A percentile compares a stretch with the other conserved stretches of the same genome.
Conservation (phyloP, 768 basidiomycete species). For the Boletus rubescentipes region DNA sequence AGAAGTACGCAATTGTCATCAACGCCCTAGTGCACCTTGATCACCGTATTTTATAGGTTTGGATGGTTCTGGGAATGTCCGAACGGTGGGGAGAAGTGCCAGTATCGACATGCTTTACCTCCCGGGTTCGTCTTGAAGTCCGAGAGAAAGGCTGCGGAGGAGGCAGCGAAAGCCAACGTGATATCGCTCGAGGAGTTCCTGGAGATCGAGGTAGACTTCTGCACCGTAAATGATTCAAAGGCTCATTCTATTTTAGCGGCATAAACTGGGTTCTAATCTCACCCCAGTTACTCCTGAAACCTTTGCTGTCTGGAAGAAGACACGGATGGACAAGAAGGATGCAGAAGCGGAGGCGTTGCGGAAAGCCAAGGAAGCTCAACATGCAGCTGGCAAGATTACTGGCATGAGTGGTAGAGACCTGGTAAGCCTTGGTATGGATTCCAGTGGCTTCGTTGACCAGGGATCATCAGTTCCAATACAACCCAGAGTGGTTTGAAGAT, state of each 20-base stretch:
- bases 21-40: background rate
- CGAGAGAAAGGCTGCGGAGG: slow-evolving; percentile 88
- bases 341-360: slow-evolving; percentile 81
- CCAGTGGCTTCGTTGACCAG: slow-evolving; percentile 5
- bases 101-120: slow-evolving; percentile 93
- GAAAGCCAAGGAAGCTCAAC: slow-evolving; percentile 80
- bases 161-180: slow-evolving; percentile 82
- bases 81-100: slow-evolving; percentile 77
- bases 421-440: slow-evolving; percentile 43
- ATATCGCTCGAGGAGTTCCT: slow-evolving; percentile 97
- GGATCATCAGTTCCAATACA: slow-evolving; percentile 80
- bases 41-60: slow-evolving; percentile 44
- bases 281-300: slow-evolving; percentile 92
- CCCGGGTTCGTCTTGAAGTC: slow-evolving; percentile 95
- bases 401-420: slow-evolving; percentile 97
- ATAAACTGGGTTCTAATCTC: slow-evolving; percentile 86
- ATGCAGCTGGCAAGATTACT: slow-evolving; percentile 81
- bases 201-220: slow-evolving; percentile 82
- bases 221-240: background rate
- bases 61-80: slow-evolving; percentile 98
- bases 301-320: slow-evolving; percentile 95
- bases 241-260: slow-evolving; percentile 55
- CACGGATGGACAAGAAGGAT: slow-evolving; percentile 89
- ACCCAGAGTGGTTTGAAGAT: slow-evolving; percentile 91
- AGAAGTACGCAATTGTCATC: slow-evolving; percentile 51